These are phyloP conservation scores for Monosporascus sp. DNA, from an alignment of 2,329 filamentous ascomycete genomes.

Conservation along the genomic window DNA sequence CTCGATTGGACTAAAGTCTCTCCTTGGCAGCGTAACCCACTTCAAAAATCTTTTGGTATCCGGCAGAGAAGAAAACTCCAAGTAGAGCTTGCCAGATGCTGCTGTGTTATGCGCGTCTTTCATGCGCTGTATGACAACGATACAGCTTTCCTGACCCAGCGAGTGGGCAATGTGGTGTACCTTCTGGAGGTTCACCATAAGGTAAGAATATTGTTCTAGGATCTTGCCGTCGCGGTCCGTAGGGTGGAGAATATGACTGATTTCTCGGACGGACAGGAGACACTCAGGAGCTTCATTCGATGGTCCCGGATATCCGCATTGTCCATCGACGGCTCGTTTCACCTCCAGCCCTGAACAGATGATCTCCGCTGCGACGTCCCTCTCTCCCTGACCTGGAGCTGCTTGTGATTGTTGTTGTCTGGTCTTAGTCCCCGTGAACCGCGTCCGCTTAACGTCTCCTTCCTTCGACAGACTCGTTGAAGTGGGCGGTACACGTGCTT, in stretches of 20 bases:
- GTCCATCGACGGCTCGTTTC: slow-evolving; percentile 16
- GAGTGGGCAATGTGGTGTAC: neutral
- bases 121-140: slow-evolving; percentile 8
- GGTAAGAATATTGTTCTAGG: slow-evolving; percentile 13
- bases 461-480: slow-evolving; percentile 19
- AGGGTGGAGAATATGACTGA: slow-evolving; percentile 19
- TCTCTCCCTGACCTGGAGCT: neutral
- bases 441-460: slow-evolving; percentile 17
- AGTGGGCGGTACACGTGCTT: slow-evolving; percentile 3
- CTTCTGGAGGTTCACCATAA: slow-evolving; percentile 17
- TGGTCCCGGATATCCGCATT: slow-evolving; percentile 13
- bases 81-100: slow-evolving; percentile 11
- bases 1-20: neutral
- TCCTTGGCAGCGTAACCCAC: slow-evolving; percentile 14
- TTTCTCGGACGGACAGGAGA: slow-evolving; percentile 14
- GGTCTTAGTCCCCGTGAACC: slow-evolving; percentile 6
- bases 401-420: neutral
- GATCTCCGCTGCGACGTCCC: slow-evolving; percentile 4
- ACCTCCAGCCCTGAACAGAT: slow-evolving; percentile 14
- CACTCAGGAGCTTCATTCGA: slow-evolving; percentile 7
- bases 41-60: slow-evolving; percentile 13
- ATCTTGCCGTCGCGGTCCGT: slow-evolving; percentile 9
- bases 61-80: slow-evolving; percentile 16
- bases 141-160: neutral
- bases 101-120: slow-evolving; percentile 1